Evolutionary conservation across 2,329 filamentous ascomycete genomes (phyloP).

Genomic region (Arthrinium phaeospermum): DNA sequence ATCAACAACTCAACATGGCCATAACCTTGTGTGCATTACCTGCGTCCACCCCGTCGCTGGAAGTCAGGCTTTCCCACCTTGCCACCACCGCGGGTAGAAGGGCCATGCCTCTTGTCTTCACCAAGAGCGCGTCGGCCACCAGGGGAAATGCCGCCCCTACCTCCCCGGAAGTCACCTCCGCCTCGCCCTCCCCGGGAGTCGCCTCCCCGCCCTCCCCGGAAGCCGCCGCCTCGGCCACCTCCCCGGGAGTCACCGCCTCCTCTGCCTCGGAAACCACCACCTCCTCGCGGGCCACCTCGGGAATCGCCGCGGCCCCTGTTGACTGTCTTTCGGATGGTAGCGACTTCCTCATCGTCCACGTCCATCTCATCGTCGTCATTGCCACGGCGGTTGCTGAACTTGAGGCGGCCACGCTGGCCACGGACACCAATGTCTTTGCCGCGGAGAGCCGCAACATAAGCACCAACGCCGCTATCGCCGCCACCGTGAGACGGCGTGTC

Average conservation of each 20-base stretch:
- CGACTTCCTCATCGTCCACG: conserved; percentile 54
- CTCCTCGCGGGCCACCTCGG: conserved; percentile 29
- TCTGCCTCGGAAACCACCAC: conserved; percentile 29
- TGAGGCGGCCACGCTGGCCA: conserved; percentile 70
- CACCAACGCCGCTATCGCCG: conserved; percentile 63
- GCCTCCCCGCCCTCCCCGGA: conserved; percentile 27
- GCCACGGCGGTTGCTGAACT: conserved; percentile 69
- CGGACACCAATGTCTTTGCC: conserved; percentile 69
- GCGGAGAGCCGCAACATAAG: conserved; percentile 73
- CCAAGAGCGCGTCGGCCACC: conserved; percentile 56
- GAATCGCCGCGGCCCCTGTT: conserved; percentile 31
- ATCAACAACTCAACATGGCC: conserved; percentile 16
- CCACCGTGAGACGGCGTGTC: conserved; percentile 53
- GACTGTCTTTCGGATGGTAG: conserved; percentile 57
- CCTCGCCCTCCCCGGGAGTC: conserved; percentile 41
- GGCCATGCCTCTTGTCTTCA: conserved; percentile 53
- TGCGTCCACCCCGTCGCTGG: conserved; percentile 31
- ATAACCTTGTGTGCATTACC: conserved; percentile 26
- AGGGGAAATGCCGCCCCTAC: conserved; percentile 54
- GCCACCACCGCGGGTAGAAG: conserved; percentile 40
- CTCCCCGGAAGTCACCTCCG: conserved; percentile 35
- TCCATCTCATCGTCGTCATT: conserved; percentile 50
- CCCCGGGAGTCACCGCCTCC: conserved; percentile 35
- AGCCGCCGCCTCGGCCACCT: conserved; percentile 29
- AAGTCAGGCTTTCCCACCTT: conserved; percentile 48